phyloP scores from a whole-genome alignment of 139 green algal genomes.

The Chara braunii region DNA sequence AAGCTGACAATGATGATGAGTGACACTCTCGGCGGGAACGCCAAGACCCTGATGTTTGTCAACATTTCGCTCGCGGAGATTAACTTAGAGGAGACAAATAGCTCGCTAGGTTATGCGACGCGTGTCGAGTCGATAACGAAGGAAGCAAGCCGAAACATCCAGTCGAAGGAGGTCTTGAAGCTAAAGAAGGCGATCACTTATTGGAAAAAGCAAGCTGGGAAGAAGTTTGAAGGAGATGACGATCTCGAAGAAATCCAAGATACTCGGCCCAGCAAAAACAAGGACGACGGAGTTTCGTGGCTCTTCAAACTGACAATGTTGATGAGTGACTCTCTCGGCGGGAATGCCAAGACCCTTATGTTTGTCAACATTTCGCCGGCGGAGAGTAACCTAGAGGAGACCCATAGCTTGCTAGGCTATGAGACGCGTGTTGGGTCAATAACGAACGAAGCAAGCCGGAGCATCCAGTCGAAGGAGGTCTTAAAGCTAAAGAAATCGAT shows the following conservation, averaged over 20 bases:
- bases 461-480: too few relatives aligned
- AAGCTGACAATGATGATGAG: constrained; percentile 99
- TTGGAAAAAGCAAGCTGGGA: constrained; percentile 88
- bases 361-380: constrained; percentile 33
- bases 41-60: constrained; percentile 60
- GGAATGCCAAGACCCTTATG: constrained; percentile 47
- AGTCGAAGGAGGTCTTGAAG: constrained; percentile 69
- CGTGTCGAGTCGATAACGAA: constrained; percentile 93
- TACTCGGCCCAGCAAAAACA: too few relatives aligned
- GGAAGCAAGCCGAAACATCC: constrained; percentile 70
- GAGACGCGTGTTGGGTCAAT: constrained; percentile 64
- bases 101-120: constrained; percentile 46
- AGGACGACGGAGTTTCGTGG: too few relatives aligned
- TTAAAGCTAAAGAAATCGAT: too few relatives aligned
- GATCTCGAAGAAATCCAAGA: constrained; percentile 40
- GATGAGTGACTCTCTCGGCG: too few relatives aligned
- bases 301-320: too few relatives aligned
- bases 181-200: constrained; percentile 78
- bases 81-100: constrained; percentile 63
- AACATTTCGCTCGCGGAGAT: constrained; percentile 73
- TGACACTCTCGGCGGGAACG: constrained; percentile 66
- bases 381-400: constrained; percentile 21
- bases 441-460: too few relatives aligned
- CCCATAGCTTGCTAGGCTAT: constrained; percentile 75
- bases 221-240: constrained; percentile 27